Conservation (phyloP, 805 yeast genomes). For the Teunomyces lycoperdinae region DNA sequence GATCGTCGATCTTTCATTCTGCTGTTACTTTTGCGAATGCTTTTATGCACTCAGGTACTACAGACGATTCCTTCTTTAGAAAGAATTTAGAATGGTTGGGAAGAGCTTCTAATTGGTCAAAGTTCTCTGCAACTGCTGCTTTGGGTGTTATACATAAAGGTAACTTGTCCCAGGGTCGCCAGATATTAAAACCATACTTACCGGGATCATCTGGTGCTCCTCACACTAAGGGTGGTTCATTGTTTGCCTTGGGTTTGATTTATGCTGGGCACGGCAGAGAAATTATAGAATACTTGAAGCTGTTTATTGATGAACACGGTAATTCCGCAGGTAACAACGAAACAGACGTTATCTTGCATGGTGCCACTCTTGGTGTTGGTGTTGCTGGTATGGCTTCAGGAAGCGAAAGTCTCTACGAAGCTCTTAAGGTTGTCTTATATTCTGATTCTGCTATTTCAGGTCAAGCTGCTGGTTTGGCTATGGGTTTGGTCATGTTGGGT, state of each 20-base stretch:
- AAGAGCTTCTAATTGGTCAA: slow-evolving; percentile 98
- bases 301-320: slow-evolving; percentile 64
- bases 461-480: slow-evolving; percentile 92
- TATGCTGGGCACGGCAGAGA: slow-evolving; percentile 96
- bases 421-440: slow-evolving; percentile 76
- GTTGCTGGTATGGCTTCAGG: slow-evolving; percentile 95
- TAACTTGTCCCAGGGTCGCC: slow-evolving; percentile 84
- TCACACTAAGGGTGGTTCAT: slow-evolving; percentile 93
- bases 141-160: slow-evolving; percentile 96
- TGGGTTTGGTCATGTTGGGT: slow-evolving; percentile 96
- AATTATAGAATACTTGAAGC: slow-evolving; percentile 72
- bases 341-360: slow-evolving; percentile 84
- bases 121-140: slow-evolving; percentile 96
- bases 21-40: slow-evolving; percentile 96
- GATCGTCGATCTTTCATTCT: slow-evolving; percentile 90
- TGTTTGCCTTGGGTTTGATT: slow-evolving; percentile 88
- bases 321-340: slow-evolving; percentile 65
- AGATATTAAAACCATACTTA: slow-evolving; percentile 83
- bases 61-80: slow-evolving; percentile 89
- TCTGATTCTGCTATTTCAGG: slow-evolving; percentile 93
- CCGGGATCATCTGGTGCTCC: slow-evolving; percentile 80
- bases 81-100: slow-evolving; percentile 93
- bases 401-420: slow-evolving; percentile 71
- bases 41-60: slow-evolving; percentile 92
- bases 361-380: slow-evolving; percentile 94